Evolutionary conservation across 164 flowering plant species (phyloP), one percentile per base, ranked within the genome.

Genomic region (Chimonanthus praecox): DNA sequence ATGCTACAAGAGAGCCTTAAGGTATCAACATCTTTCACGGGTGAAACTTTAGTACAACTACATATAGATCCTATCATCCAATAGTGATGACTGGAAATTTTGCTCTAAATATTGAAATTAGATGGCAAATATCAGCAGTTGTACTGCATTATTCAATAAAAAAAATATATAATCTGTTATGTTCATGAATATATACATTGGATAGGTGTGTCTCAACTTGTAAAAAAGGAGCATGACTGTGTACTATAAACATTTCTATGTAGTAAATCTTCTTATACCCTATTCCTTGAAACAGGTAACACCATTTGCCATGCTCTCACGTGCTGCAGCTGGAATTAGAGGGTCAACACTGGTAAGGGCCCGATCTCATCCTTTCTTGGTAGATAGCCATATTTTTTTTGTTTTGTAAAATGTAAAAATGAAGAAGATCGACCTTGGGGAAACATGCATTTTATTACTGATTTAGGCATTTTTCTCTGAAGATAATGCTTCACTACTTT

Each of bases 1-100:
- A 95, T 95, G 99, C 85, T 93, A 94, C 94, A 85, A 80, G 97
- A 93, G 82, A 92, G 97, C 82, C 86, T 95, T 64, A 92, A 95
- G 95, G 99, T 94, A 87, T 64, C 9, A 49, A 65, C 49, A 6
- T 65, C 69, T 73, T 65, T 44, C 60, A 2, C 3, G 43, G 68
- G 47, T 45, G 9, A 66, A 33, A 66, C 44, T 10, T 66, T 18
- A 8, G 60, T 54, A 54, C 16, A 54, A 54, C 60, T 54, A 54
- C 16, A 10, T n/a, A 11, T 49, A 11, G 60, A n/a, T 11, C 60
- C 60, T 54, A 54, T 8, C 16, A 54, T n/a, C 60, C 3, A 6
- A 54, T 54, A 54, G 33, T 33, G 33, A 33, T 33, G 33, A 33
- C 33, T 33, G 33, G 33, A 33, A 33, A 33, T 33, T 33, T 33